Evolutionary conservation across 2,329 filamentous ascomycete species (phyloP), one percentile per base, ranked within the genome.

Genomic region (Fusarium devonianum): DNA sequence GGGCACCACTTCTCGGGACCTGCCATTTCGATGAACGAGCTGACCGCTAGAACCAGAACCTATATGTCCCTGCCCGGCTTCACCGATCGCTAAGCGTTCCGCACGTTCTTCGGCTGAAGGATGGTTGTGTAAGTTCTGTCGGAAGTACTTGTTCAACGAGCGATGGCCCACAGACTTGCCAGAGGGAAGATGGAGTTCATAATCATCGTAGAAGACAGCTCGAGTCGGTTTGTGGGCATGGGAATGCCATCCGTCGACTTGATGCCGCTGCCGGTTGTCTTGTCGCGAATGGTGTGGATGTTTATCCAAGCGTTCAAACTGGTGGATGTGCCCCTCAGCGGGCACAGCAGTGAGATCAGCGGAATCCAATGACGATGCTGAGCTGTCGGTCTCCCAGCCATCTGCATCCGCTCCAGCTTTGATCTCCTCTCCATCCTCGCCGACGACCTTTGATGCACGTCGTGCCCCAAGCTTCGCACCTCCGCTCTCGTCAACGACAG

Each of bases 321-420:
- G 86, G 63, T 88, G 83, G 37, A 83, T 79, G 58, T 85, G 83
- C 34, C 84, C 80, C 57, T 93, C 89, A 22, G 90, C 87, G 2
- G 89, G 89, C 7, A 95, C 85, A 7, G 88, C 85, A 5, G 86
- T 88, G 30, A 95, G 84, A 62, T 96, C 91, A 44, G 89, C 89
- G 1, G 91, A 94, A 58, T 92, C 90, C 25, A 95, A 80, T 9
- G 91, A 95, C 2, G 92, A 96, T n/a, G 83, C 87, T 8, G 89
- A 92, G 58, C 88, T 92, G 69, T 97, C 94, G 1, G 92, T 97
- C 74, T 99, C 94, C 93, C 94, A 97, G 33, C 90, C 92, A 32
- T 93, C 91, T 5, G 87, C 85, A 10, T 81, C 77, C 32, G 75
- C 77, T 37, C 81, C 82, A 33, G 82, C 82, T n/a, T 83, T 77